Base-by-base conservation (phyloP, 2,329 filamentous ascomycete species). In the Aspergillus udagawae region DNA sequence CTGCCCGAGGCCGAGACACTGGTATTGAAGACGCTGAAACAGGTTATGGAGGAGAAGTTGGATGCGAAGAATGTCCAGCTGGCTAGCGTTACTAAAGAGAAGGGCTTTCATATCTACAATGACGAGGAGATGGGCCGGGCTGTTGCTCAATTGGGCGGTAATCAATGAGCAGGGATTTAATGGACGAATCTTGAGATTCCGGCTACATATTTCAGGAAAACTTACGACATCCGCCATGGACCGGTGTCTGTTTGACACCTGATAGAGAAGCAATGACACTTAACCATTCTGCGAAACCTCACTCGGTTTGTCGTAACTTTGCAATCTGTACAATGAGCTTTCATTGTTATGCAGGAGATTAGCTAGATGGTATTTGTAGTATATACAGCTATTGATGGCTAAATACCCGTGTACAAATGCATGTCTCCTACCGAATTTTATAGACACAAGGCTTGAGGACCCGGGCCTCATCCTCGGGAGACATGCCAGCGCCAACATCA, bases 11-110 rank as follows among this genome's bases (percentile, higher is more conserved):
- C 94, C 57, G 94, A 99, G 80, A 94, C 92, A 3, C 80, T 99
- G 64, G 92, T 96, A 52, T 82, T 99, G 71, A 97, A 97, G 86
- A 99, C 94, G 41, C 78, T 99, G 75, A 99, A 97, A 84, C 94
- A 99, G 80, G 94, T 99, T 67, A 99, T 99, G 94, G 94, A 99
- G 80, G 94, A 99, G 86, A 99, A 99, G 82, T 83, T 99, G 60
- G 94, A 99, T 75, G 85, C 92, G 63, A 99, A 99, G 86, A 99
- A 99, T 73, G 94, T 99, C 64, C 94, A 99, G 81, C 79, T 99
- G 67, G 94, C 94, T 54, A 97, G 93, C 73, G 94, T 99, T 57
- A 99, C 94, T 62, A 96, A 92, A 83, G 93, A 97, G 65, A 93
- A 90, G 79, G 94, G 94, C 56, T 99, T 99, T 84, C 89, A 91